Evolutionary conservation across 2,329 filamentous ascomycete genomes (phyloP).

Genomic region (Fusarium sp.): DNA sequence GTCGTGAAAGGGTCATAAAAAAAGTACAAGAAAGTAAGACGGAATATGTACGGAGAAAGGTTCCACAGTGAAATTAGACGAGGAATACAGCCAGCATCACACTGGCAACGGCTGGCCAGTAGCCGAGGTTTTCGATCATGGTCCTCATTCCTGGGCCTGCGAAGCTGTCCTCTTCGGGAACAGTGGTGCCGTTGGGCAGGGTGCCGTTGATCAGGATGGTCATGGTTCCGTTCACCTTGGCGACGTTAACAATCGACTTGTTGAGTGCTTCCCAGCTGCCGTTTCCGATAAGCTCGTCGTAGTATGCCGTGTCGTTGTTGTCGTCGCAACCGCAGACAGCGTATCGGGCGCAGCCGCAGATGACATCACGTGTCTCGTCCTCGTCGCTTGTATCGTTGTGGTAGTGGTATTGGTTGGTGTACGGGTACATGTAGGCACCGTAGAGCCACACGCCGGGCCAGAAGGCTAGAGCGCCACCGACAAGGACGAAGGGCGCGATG

Average conservation of each 20-base stretch:
- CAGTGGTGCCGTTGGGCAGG: constrained; percentile 79
- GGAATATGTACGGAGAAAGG: constrained; percentile 14
- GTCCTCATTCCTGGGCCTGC: constrained; percentile 53
- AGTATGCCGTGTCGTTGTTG: constrained; percentile 71
- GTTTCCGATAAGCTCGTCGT: constrained; percentile 76
- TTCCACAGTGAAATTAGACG: constrained; percentile 49
- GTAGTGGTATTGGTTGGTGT: constrained; percentile 61
- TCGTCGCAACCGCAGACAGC: constrained; percentile 78
- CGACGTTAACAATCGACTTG: constrained; percentile 74
- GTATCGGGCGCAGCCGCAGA: constrained; percentile 67
- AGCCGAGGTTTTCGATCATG: constrained; percentile 60
- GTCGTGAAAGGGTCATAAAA: constrained; percentile 32
- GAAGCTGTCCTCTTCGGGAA: constrained; percentile 53
- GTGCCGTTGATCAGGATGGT: constrained; percentile 84
- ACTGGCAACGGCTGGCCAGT: constrained; percentile 66
- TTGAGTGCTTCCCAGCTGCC: constrained; percentile 74
- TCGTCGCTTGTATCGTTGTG: constrained; percentile 65
- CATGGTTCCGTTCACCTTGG: constrained; percentile 71
- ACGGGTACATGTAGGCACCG: constrained; percentile 73
- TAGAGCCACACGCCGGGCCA: constrained; percentile 78
- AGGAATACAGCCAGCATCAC: constrained; percentile 63
- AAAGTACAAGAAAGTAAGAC: constrained; percentile 21
- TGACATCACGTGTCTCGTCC: constrained; percentile 55
- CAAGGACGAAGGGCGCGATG: constrained; percentile 67
- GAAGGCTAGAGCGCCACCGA: constrained; percentile 66